Evolutionary conservation across 164 flowering plant genomes (phyloP).

Genomic region (Chimonanthus salicifolius): DNA sequence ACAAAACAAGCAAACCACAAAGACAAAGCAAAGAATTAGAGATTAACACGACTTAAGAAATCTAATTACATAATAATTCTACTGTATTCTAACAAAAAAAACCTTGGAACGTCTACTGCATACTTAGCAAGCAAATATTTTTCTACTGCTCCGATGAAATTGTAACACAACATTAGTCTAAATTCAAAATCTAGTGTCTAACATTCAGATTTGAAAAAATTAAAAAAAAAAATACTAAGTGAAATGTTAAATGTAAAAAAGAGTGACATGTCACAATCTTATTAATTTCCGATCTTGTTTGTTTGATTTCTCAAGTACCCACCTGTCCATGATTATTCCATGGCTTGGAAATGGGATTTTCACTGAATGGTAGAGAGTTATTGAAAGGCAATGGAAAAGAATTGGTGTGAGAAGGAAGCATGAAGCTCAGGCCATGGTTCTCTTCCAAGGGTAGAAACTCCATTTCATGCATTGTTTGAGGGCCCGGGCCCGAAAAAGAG

Average conservation of each 20-base stretch:
- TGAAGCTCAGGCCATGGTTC: conserved; percentile 43
- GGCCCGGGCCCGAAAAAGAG: conserved; percentile 22
- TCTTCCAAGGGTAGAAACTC: conserved; percentile 56
- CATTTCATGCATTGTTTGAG: conserved; percentile 37
- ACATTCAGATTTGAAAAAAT: no score
- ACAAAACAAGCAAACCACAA: conserved; percentile 2
- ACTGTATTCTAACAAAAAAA: neutral
- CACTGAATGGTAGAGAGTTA: conserved; percentile 24
- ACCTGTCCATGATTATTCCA: conserved; percentile 39
- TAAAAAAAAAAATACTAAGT: no score
- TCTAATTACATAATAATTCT: neutral
- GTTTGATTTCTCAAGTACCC: neutral
- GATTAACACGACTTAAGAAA: neutral
- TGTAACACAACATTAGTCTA: no score
- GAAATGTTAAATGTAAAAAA: no score
- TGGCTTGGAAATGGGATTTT: conserved; percentile 19
- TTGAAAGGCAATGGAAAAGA: conserved; percentile 18
- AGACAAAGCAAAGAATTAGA: neutral
- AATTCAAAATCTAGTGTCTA: no score
- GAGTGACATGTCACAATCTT: neutral
- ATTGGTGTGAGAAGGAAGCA: conserved; percentile 21
- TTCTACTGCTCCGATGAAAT: no score
- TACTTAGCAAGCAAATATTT: no score
- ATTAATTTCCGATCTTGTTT: neutral
- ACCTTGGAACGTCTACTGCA: no score